Percentiles rank a stretch among this genome's conserved stretches.
Evolutionary conservation across 129 eudicot genomes (phyloP).

Genomic region (Tagetes erecta): DNA sequence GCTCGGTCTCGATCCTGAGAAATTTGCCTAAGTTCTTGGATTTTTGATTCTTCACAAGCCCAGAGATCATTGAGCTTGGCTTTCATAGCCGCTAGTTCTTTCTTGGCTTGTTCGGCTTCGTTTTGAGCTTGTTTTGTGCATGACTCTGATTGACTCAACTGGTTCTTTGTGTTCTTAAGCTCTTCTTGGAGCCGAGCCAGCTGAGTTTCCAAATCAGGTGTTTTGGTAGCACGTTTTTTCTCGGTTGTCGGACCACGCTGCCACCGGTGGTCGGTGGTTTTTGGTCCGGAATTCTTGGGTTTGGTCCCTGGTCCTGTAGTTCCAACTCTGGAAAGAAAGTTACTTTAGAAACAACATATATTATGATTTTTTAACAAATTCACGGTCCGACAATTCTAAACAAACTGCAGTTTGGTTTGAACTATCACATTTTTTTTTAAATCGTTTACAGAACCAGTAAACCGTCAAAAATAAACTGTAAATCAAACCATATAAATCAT

Average conservation of each 20-base stretch:
- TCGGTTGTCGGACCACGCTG: conserved; percentile 55
- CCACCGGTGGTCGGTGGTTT: conserved; percentile 38
- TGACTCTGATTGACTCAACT: conserved; percentile 57
- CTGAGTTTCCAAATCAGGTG: conserved; percentile 62
- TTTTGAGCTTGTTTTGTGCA: conserved; percentile 52
- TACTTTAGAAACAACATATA: not conserved
- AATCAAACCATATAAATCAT: not conserved
- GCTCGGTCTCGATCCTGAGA: conserved; percentile 90
- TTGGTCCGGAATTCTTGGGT: conserved; percentile 50
- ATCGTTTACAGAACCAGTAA: too few relatives aligned
- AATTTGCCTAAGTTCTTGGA: conserved; percentile 74
- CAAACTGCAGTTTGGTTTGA: not conserved
- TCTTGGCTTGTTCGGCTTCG: conserved; percentile 76
- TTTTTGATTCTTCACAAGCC: conserved; percentile 66
- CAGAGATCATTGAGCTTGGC: conserved; percentile 60
- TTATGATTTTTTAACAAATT: too few relatives aligned
- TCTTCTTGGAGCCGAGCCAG: conserved; percentile 71
- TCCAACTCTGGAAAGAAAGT: conserved; percentile 35
- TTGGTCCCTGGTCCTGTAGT: conserved; percentile 43
- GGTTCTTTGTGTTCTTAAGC: conserved; percentile 62
- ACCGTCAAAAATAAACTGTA: not conserved
- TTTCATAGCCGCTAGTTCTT: conserved; percentile 55
- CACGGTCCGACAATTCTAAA: not conserved
- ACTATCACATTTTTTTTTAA: too few relatives aligned
- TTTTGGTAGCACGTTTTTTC: conserved; percentile 57